phyloP scores from a whole-genome alignment of 495 filamentous ascomycete genomes.

The Filosporella fistucella region DNA sequence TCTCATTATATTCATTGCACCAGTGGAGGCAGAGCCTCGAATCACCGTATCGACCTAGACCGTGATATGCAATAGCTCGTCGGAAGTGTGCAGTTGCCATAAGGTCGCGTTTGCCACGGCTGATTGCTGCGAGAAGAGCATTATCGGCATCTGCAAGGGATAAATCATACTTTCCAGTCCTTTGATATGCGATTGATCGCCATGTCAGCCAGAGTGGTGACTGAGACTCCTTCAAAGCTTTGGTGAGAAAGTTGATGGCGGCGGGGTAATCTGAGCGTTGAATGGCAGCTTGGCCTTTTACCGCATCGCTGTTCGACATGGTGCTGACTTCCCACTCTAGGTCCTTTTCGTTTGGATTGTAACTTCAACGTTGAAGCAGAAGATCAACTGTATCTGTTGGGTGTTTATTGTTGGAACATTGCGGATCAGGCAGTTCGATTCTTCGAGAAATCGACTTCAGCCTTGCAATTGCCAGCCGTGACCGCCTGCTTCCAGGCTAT shows the following conservation, averaged over 20 bases:
- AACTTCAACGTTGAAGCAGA: too few relatives aligned
- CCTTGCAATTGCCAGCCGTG: too few relatives aligned
- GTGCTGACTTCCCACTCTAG: too few relatives aligned
- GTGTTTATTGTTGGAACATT: too few relatives aligned
- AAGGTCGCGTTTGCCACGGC: conserved; percentile 73
- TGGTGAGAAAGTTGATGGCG: conserved; percentile 71
- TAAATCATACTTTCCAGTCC: conserved; percentile 39
- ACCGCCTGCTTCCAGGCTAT: too few relatives aligned
- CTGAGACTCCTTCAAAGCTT: conserved; percentile 59
- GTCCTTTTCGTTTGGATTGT: too few relatives aligned
- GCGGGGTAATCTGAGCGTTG: conserved; percentile 52
- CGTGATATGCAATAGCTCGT: conserved; percentile 68
- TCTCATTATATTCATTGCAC: conserved; percentile 50
- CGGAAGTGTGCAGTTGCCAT: conserved; percentile 80
- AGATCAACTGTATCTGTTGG: too few relatives aligned
- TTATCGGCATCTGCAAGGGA: conserved; percentile 79
- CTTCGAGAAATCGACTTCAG: too few relatives aligned
- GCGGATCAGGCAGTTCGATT: too few relatives aligned
- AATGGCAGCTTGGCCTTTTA: conserved; percentile 64
- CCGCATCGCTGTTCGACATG: too few relatives aligned
- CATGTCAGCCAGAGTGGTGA: conserved; percentile 83
- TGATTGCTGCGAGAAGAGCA: conserved; percentile 62
- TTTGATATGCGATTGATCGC: conserved; percentile 78
- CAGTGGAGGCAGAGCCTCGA: conserved; percentile 66
- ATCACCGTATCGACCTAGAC: conserved; percentile 69